A percentile compares a stretch with the other conserved stretches of the same genome.
These are phyloP conservation scores for Skeletonema potamos DNA, from an alignment of 108 stramenopile species.

Conservation along the genomic window DNA sequence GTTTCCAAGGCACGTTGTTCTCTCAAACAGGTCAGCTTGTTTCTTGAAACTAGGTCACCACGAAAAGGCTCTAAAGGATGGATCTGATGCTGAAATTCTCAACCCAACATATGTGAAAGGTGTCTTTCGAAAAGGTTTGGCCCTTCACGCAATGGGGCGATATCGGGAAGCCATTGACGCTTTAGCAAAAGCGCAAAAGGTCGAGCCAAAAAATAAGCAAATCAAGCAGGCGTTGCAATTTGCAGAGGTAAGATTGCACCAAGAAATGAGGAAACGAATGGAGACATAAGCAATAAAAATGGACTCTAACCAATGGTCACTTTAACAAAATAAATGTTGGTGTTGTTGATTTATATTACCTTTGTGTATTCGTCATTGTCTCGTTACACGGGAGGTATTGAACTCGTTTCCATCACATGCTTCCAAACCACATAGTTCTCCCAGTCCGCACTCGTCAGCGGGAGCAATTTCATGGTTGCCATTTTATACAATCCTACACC, in stretches of 20 bases:
- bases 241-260: conserved; percentile 87
- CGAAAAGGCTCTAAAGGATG: conserved; percentile 87
- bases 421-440: conserved; percentile 88
- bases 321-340: not conserved
- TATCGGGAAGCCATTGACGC: conserved; percentile 78
- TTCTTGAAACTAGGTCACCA: conserved; percentile 92
- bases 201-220: conserved; percentile 93
- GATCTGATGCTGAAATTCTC: conserved; percentile 50
- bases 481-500: conserved; percentile 92
- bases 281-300: conserved; percentile 4
- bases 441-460: conserved; percentile 94
- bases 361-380: too few species aligned
- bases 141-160: conserved; percentile 85
- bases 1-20: conserved; percentile 73
- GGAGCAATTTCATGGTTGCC: conserved; percentile 93
- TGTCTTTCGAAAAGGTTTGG: conserved; percentile 82
- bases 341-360: too few species aligned
- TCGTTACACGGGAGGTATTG: conserved; percentile 67
- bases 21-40: conserved; percentile 85
- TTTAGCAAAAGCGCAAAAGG: conserved; percentile 73
- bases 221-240: conserved; percentile 91
- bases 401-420: conserved; percentile 87
- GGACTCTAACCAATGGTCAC: not conserved
- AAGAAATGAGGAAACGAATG: conserved; percentile 83
- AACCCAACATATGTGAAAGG: conserved; percentile 87